phyloP scores from a whole-genome alignment of 225 moss, liverwort and hornwort genomes.

The Thuidium tamariscinum region DNA sequence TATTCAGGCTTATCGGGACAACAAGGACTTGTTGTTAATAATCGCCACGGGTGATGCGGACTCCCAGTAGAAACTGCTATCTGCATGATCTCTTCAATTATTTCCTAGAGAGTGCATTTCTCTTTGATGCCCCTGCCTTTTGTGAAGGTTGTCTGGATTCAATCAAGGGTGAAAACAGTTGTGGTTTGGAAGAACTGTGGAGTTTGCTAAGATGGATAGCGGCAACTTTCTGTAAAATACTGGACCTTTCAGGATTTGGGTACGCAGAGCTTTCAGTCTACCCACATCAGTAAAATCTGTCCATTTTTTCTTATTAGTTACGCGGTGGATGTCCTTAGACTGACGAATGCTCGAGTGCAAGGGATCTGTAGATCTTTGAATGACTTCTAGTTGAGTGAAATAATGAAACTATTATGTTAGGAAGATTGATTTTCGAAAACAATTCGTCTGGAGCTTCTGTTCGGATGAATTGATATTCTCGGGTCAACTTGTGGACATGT shows the following conservation, averaged over 20 bases:
- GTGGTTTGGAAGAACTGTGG: not conserved
- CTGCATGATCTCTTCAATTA: not conserved
- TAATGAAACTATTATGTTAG: not conserved
- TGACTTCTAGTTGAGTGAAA: not conserved
- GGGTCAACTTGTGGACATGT: not conserved
- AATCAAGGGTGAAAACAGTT: not conserved
- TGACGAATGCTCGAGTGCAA: not conserved
- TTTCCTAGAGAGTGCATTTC: not conserved
- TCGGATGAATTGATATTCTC: not conserved
- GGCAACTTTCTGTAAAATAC: not conserved
- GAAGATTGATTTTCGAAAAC: not conserved
- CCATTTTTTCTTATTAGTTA: not conserved
- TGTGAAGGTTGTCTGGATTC: not conserved
- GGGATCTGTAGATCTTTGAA: not conserved
- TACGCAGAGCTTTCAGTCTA: not conserved
- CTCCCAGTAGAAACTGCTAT: not conserved
- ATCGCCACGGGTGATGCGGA: constrained; percentile 31
- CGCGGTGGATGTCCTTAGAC: not conserved
- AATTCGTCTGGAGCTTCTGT: not conserved
- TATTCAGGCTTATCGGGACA: constrained; percentile 84
- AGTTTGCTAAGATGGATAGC: not conserved
- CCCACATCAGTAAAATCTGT: not conserved
- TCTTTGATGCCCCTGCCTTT: not conserved
- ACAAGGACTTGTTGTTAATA: constrained; percentile 61
- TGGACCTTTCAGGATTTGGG: not conserved